Percentiles rank a stretch among this genome's conserved stretches.
These are phyloP conservation scores for Chlorella variabilis DNA, from an alignment of 163 green algal species.

Conservation along the genomic window DNA sequence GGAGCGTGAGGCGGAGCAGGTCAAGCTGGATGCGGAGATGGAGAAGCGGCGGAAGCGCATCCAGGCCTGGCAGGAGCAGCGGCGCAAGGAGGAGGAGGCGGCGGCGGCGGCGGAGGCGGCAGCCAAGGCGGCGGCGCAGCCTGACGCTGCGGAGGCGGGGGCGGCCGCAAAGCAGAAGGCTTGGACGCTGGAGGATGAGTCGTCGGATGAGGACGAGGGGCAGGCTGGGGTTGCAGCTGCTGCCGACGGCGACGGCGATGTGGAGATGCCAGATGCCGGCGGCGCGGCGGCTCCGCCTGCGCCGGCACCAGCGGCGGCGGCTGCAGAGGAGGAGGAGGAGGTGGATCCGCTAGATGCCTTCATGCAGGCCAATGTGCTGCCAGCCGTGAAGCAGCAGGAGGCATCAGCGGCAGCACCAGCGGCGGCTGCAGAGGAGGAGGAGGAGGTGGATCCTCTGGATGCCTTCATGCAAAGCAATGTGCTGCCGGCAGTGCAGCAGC, in stretches of 20 bases:
- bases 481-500: constrained; percentile 58
- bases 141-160: constrained; percentile 17
- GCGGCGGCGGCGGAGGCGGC: constrained; percentile 41
- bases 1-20: constrained; percentile 40
- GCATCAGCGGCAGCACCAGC: constrained; percentile 13
- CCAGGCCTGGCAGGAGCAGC: constrained; percentile 55
- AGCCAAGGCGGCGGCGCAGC: constrained; percentile 8
- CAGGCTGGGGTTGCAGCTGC: constrained; percentile 27
- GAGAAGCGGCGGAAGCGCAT: constrained; percentile 54
- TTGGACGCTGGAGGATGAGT: constrained; percentile 47
- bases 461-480: constrained; percentile 86
- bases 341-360: constrained; percentile 91
- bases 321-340: constrained; percentile 63
- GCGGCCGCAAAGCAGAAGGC: constrained; percentile 39
- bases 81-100: constrained; percentile 36
- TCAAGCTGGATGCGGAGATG: constrained; percentile 45
- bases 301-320: not conserved
- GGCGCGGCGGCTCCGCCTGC: not conserved
- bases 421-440: constrained; percentile 37
- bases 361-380: constrained; percentile 76
- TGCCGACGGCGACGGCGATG: constrained; percentile 46
- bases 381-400: constrained; percentile 52
- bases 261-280: constrained; percentile 40
- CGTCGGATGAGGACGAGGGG: constrained; percentile 44
- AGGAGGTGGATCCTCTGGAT: constrained; percentile 86